Evolutionary conservation across 768 basidiomycete genomes (phyloP), one percentile per base, ranked within the genome.

Genomic region (Boletus rufocinnamomeus): DNA sequence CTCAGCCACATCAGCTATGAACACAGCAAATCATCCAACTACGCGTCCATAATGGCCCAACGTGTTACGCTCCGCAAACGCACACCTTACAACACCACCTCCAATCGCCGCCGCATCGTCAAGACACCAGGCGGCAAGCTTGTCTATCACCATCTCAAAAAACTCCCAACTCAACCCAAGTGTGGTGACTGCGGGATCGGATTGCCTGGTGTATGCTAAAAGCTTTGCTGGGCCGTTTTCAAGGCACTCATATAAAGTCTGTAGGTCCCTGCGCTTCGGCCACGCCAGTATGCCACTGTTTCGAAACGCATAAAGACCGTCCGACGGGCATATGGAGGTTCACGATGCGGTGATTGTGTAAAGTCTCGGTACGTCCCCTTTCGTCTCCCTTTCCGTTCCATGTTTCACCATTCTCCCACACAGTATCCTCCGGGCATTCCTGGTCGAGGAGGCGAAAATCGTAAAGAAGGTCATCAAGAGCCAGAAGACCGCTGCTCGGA

Each of bases 371-470:
- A 69, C 56, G 85, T 81, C 4, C 35, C n/a, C 13, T 54, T 32
- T 17, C 28, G 14, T 34, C 27, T 34, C 28, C n/a, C 57, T n/a
- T 49, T 47, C 25, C 14, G 41, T 49, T 40, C 13, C 23, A 27
- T n/a, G 7, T 56, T 32, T 59, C 19, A 52, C 23, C 13, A 23
- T 40, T n/a, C 45, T 40, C 41, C 7, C 25, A 8, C 50, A 0
- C 62, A 98, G 97, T 63, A 95, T 99, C 68, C 89, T 98, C 67
- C 92, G 97, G 59, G 95, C 97, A 63, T 99, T 99, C 88, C 79
- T 99, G 60, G 92, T 99, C 41, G 97, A 98, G 83, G 97, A 99
- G 82, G 97, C 97, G 46, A 98, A 98, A 83, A 98, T 99, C 69
- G 97, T 99, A 73, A 99, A 99, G 88, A 89, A 86, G 79, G 96